Evolutionary conservation across 2,329 filamentous ascomycete genomes (phyloP).

Genomic region (Colletotrichum eremochloae): DNA sequence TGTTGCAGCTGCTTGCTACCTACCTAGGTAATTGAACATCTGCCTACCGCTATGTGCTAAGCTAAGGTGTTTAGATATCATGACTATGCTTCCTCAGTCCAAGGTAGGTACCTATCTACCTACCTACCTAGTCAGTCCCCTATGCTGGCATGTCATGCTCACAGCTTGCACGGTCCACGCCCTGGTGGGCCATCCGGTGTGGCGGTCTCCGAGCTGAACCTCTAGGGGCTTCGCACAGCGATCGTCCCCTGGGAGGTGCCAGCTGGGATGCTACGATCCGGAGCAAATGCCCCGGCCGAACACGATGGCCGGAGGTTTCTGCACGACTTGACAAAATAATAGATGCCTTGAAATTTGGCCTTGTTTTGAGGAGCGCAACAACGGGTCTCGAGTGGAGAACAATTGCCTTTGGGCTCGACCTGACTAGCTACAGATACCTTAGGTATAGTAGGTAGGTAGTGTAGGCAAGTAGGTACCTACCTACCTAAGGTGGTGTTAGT

Average conservation of each 20-base stretch:
- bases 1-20: neutral
- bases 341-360: neutral
- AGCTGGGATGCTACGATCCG: slow-evolving; percentile 14
- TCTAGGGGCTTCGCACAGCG: slow-evolving; percentile 15
- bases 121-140: neutral
- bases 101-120: no score
- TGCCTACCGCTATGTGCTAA: no score
- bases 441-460: neutral
- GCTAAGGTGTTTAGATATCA: no score
- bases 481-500: no score
- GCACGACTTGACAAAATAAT: neutral
- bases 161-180: slow-evolving; percentile 22
- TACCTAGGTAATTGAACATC: no score
- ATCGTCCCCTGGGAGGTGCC: slow-evolving; percentile 26
- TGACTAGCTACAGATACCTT: neutral
- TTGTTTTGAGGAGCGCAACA: neutral
- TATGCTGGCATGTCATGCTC: slow-evolving; percentile 4
- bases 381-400: neutral
- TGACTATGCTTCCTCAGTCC: no score
- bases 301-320: neutral
- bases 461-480: no score
- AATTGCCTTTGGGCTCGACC: neutral
- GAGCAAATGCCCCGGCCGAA: slow-evolving; percentile 38
- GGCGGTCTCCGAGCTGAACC: slow-evolving; percentile 25
- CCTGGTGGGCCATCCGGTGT: slow-evolving; percentile 7